These are phyloP conservation scores for Rubus idaeus DNA, from an alignment of 306 rosid species.

Conservation along the genomic window DNA sequence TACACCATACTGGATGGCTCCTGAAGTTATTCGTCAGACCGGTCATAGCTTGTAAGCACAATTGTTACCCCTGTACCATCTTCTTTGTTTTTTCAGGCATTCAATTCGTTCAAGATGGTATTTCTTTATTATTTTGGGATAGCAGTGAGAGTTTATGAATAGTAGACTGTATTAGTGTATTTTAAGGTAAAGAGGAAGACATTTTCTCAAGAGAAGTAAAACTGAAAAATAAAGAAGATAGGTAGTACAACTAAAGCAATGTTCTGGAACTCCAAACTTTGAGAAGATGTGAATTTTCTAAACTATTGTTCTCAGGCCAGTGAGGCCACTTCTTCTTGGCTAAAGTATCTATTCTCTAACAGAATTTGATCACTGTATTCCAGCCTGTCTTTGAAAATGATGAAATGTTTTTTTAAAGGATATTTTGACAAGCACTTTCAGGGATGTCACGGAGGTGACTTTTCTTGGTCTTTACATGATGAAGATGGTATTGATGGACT, in stretches of 20 bases:
- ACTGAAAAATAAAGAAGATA: background rate
- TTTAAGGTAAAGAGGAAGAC: background rate
- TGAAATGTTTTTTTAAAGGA: background rate
- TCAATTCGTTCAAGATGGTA: background rate
- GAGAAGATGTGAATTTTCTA: background rate
- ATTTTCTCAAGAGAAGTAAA: background rate
- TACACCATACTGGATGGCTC: slow-evolving; percentile 99
- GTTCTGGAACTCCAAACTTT: background rate
- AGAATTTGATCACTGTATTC: background rate
- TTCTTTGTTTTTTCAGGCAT: slow-evolving; percentile 12
- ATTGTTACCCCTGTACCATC: slow-evolving; percentile 21
- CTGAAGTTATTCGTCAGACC: slow-evolving; percentile 98
- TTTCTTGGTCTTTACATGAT: background rate
- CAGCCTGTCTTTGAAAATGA: background rate
- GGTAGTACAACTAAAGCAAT: background rate
- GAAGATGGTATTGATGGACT: background rate
- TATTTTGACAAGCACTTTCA: background rate
- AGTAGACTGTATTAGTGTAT: background rate
- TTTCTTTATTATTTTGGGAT: background rate
- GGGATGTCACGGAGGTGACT: background rate
- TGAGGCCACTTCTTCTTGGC: background rate
- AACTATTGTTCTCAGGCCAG: background rate
- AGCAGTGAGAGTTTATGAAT: background rate
- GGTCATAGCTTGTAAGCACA: slow-evolving; percentile 98
- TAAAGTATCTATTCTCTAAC: background rate